Percentiles rank a stretch among this genome's conserved stretches.
Conservation (phyloP, 768 basidiomycete species). For the Phanerodontia chrysosporium region DNA sequence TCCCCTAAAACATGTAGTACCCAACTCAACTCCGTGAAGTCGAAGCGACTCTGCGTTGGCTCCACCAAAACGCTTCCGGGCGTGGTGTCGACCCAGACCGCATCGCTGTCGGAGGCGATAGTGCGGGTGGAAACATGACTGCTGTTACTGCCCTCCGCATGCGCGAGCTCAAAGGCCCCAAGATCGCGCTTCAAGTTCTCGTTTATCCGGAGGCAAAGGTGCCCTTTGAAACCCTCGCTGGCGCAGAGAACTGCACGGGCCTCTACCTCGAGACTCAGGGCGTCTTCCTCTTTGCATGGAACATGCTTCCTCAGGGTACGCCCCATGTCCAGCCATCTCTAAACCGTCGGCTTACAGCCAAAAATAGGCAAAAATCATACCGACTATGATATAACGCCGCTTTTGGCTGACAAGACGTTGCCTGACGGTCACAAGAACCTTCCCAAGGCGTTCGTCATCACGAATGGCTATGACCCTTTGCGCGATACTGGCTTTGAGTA, state of each 20-base stretch:
- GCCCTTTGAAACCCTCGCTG: constrained; percentile 11
- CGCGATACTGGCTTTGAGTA: constrained; percentile 13
- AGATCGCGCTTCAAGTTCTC: constrained; percentile 4
- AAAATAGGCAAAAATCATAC: not conserved
- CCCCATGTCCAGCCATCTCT: not conserved
- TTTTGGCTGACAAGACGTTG: constrained; percentile 4
- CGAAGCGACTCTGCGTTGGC: constrained; percentile 8
- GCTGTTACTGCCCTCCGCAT: constrained; percentile 8
- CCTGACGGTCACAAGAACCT: not conserved
- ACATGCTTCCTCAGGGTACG: constrained; percentile 10
- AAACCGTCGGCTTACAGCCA: not conserved
- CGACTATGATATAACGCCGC: not conserved
- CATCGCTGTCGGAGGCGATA: constrained; percentile 13
- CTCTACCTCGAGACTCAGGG: constrained; percentile 13
- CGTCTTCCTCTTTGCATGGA: constrained; percentile 10
- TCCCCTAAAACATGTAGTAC: too few species aligned
- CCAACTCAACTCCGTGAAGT: constrained; percentile 13
- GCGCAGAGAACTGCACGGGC: constrained; percentile 10
- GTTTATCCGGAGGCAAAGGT: constrained; percentile 10
- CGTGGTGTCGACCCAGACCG: constrained; percentile 11
- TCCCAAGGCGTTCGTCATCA: constrained; percentile 5
- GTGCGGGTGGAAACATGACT: constrained; percentile 14
- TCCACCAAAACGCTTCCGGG: constrained; percentile 4
- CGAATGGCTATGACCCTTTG: constrained; percentile 11
- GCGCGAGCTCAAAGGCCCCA: not conserved